Evolutionary conservation across 148 eudicot genomes (phyloP), one percentile per base, ranked within the genome.

Genomic region (Fagopyrum tataricum): DNA sequence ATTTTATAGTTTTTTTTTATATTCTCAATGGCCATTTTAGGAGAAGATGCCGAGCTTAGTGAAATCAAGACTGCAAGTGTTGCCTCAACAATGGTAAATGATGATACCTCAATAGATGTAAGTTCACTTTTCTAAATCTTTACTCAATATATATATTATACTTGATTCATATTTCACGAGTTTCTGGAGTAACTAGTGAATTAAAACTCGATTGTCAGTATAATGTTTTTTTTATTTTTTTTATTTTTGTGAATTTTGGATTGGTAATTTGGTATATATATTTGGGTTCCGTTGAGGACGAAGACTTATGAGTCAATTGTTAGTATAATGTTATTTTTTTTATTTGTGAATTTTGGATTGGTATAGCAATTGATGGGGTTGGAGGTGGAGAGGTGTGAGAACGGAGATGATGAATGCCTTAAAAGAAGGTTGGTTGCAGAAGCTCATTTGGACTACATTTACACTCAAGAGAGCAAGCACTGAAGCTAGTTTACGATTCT

Each of bases 391-490:
- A 24, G 15, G 44, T 86, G 87, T 73, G 78, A 53, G 9, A 49
- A 73, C 55, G 80, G 75, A 72, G 87, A 84, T 76, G 87, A 84
- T 72, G 87, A 86, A 31, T 86, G 87, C 58, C 1, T 78, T 51
- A 82, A 76, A 67, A 81, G 87, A 80, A 84, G 87, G 70, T 41
- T 86, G 51, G 24, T 51, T 58, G 71, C 83, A 76, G 87, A 86
- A 78, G 87, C 77, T 78, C 85, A 86, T 72, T 81, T 83, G 74
- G 89, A 86, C 61, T 84, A 84, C 76, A 86, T 86, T 74, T 86
- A 86, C 82, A 86, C 86, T 62, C 87, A 86, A 74, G 79, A 84
- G 43, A 79, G 79, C 4, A 79, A 23, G 53, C 86, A 86, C 41
- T 82, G 70, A 43, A 10, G 21, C 9, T 20, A 44, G 20, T 46